Conservation (phyloP, 306 rosid genomes). For the Cicer pinnatifidum region DNA sequence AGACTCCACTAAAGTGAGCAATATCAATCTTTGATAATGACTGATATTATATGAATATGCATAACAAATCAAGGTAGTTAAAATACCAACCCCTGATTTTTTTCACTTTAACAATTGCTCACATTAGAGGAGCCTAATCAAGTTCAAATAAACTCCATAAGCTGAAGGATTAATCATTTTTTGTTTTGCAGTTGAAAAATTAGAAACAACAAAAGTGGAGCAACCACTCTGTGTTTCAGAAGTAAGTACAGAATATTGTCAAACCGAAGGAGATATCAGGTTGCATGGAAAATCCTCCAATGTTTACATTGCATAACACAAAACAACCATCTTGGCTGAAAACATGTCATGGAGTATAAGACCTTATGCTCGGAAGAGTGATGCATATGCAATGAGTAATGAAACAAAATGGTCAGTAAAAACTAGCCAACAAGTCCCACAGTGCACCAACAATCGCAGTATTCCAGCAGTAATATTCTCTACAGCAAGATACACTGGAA, state of each 20-base stretch:
- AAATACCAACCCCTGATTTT: too few species aligned
- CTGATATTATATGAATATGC: too few species aligned
- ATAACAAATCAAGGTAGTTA: too few species aligned
- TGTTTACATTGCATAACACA: slow-evolving; percentile 52
- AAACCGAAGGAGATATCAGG: slow-evolving; percentile 54
- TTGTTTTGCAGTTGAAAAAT: slow-evolving; percentile 43
- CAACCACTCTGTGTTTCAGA: slow-evolving; percentile 55
- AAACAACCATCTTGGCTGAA: slow-evolving; percentile 37
- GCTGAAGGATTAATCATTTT: slow-evolving; percentile 19
- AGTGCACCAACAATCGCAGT: slow-evolving; percentile 57
- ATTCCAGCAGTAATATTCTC: slow-evolving; percentile 81
- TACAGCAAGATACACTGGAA: slow-evolving; percentile 71
- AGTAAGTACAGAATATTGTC: slow-evolving; percentile 66
- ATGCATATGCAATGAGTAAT: slow-evolving; percentile 54
- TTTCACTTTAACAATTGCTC: too few species aligned
- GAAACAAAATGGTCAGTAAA: slow-evolving; percentile 69
- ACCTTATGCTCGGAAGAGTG: slow-evolving; percentile 79
- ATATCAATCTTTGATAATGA: too few species aligned
- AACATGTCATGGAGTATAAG: slow-evolving; percentile 65
- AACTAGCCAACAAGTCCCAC: slow-evolving; percentile 43
- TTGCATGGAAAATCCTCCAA: slow-evolving; percentile 62
- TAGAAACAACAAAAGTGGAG: slow-evolving; percentile 46
- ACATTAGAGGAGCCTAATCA: neutral
- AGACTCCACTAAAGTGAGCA: neutral
- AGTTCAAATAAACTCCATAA: neutral